Conservation (phyloP, 768 basidiomycete genomes). For the Lactarius hengduanensis region DNA sequence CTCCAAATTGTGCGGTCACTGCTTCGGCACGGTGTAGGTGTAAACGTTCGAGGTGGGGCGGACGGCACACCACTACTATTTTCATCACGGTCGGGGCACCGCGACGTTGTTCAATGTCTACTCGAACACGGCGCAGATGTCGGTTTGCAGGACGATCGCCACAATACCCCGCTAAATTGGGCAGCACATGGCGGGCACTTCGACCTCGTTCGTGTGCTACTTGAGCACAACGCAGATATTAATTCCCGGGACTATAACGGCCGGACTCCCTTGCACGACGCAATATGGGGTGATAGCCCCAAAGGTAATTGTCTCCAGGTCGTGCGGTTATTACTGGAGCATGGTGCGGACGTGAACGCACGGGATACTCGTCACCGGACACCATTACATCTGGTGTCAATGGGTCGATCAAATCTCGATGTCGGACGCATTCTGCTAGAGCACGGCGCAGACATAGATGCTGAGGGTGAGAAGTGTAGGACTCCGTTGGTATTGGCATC, state of each 20-base stretch:
- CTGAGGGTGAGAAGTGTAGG: background rate
- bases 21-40: background rate
- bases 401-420: background rate
- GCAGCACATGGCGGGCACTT: background rate
- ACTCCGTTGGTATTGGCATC: background rate
- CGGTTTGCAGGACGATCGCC: background rate
- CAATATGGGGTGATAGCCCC: no score
- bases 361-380: background rate
- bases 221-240: background rate
- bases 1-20: background rate
- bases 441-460: background rate
- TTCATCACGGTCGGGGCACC: background rate
- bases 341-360: background rate
- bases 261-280: background rate
- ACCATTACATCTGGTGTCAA: background rate
- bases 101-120: background rate
- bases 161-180: background rate
- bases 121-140: background rate
- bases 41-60: background rate
- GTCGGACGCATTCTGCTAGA: background rate
- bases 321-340: background rate
- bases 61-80: background rate
- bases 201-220: background rate
- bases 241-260: background rate
- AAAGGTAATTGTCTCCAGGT: background rate